Conservation (phyloP, 2,329 filamentous ascomycete genomes). For the Cyclaneusma minus region DNA sequence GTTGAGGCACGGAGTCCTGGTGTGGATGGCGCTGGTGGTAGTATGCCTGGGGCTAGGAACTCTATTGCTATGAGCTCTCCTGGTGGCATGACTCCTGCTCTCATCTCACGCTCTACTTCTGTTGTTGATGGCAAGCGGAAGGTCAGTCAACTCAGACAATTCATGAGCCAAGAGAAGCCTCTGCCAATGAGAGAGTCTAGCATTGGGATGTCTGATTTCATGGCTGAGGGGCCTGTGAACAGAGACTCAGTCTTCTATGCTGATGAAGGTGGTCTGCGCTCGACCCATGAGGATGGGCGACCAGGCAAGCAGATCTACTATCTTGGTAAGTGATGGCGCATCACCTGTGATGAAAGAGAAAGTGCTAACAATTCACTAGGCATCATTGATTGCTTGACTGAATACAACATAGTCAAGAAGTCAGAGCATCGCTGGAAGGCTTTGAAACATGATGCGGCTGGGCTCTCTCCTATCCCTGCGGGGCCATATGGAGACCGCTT, state of each 20-base stretch:
- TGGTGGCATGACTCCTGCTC: no score
- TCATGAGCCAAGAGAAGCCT: constrained; percentile 83
- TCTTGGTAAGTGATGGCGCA: no score
- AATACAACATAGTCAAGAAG: constrained; percentile 93
- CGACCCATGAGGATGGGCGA: constrained; percentile 77
- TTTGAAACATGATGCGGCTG: constrained; percentile 61
- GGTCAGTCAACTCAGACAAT: constrained; percentile 77
- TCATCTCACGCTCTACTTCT: no score
- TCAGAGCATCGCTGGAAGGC: constrained; percentile 97
- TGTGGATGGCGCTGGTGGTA: no score
- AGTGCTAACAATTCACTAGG: no score
- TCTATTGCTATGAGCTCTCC: no score
- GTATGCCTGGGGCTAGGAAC: no score
- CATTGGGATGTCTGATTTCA: constrained; percentile 79
- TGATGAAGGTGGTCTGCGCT: constrained; percentile 84
- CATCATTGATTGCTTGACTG: constrained; percentile 94
- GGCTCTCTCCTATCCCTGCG: constrained; percentile 87
- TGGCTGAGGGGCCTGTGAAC: constrained; percentile 59
- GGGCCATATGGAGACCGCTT: constrained; percentile 89
- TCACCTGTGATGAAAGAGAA: no score
- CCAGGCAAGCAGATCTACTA: constrained; percentile 93
- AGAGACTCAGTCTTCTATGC: constrained; percentile 71
- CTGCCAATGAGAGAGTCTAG: constrained; percentile 77
- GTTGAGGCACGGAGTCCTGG: no score
- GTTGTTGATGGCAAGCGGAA: no score